phyloP scores from a whole-genome alignment of 2,329 filamentous ascomycete genomes.

The Drechslerella dactyloides region DNA sequence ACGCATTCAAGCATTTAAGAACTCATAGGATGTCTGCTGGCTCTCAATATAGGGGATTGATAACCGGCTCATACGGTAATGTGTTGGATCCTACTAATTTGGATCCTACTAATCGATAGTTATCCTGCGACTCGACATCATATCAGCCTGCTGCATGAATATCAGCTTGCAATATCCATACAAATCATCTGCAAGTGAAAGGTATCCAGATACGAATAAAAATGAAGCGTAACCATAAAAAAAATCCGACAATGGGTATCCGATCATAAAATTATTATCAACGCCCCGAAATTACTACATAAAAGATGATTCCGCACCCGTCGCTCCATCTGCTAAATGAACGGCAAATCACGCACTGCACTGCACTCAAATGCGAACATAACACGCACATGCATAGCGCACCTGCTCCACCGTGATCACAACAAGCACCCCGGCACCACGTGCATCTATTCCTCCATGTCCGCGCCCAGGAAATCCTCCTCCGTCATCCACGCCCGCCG shows the following conservation, averaged over 20 bases:
- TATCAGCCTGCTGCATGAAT: no score
- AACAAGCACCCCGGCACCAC: neutral
- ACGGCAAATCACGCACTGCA: neutral
- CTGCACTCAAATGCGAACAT: neutral
- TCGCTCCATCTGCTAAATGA: conserved; percentile 3
- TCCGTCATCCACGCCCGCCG: conserved; percentile 46
- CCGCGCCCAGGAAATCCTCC: conserved; percentile 36
- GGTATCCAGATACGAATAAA: no score
- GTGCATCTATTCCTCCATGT: conserved; percentile 28
- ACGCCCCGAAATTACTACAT: conserved; percentile 12
- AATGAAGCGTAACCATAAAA: neutral
- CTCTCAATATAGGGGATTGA: no score
- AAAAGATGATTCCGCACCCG: conserved; percentile 2
- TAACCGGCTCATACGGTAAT: no score
- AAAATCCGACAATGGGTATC: conserved; percentile 32
- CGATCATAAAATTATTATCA: conserved; percentile 12
- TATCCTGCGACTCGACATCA: no score
- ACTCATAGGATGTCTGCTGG: no score
- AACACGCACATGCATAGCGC: neutral
- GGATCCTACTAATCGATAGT: no score
- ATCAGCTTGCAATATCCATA: no score
- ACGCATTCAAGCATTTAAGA: no score
- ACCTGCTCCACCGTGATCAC: neutral
- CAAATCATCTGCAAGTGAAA: no score
- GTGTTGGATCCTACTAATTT: no score